Evolutionary conservation across 1,284 basidiomycete genomes (phyloP), one percentile per base, ranked within the genome.

Genomic region (Marasmius fiardii): DNA sequence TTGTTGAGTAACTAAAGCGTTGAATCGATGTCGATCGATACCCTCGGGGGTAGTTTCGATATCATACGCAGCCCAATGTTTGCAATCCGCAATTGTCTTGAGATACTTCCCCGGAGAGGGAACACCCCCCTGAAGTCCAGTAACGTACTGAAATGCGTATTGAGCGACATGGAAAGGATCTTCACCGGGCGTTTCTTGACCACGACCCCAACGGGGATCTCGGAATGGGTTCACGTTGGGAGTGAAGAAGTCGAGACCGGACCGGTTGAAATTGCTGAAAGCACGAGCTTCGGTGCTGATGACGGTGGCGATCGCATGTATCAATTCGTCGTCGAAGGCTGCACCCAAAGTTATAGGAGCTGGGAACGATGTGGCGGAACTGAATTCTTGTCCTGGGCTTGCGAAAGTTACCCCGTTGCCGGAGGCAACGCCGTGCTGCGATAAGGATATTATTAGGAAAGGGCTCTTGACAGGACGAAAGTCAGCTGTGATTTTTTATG

Each of bases 331-430:
- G 59, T 84, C 78, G 84, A 95, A 95, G 39, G 93, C 90, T 56
- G 93, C 92, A 66, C 92, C 90, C 85, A 95, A 89, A 64, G 92
- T 83, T 65, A 95, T 95, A 57, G 93, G 95, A 67, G 91, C 72
- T 2, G 81, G 81, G 67, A 84, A 83, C 1, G 80, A 82, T 0
- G 81, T 82, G 1, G 81, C 80, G 58, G 69, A 77, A 60, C 78
- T 80, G 65, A 81, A 84, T 28, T 77, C 62, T 26, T 61, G 58
- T 35, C 81, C 81, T 1, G 74, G 67, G 0, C 68, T 26, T 0
- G 79, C 71, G 60, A 82, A 84, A 5, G 67, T 70, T 2, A 81
- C 78, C 34, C 81, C 81, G 12, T 76, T 80, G 61, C 79, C 81
- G 0, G 16, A 14, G 2, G 80, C 80, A 14, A 83, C 76, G 23